These are phyloP conservation scores for Hericium rajendrae DNA, from an alignment of 768 basidiomycete genomes.

Conservation along the genomic window DNA sequence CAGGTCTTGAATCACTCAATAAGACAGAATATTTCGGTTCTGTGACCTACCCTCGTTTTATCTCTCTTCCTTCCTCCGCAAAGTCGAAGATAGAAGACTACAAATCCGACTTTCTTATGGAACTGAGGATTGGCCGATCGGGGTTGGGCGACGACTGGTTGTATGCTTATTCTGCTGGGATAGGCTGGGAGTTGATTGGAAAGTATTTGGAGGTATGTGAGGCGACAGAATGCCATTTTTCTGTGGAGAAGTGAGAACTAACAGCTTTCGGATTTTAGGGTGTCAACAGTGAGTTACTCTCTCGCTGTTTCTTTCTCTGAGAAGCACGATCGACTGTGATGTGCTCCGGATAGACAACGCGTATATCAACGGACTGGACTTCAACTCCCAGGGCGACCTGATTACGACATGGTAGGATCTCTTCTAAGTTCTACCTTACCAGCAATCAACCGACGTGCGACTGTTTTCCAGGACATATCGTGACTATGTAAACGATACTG, in stretches of 20 bases:
- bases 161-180: constrained; percentile 23
- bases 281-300: constrained; percentile 22
- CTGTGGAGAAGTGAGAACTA: not conserved
- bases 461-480: constrained; percentile 24
- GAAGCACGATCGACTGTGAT: too few relatives aligned
- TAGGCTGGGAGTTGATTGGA: constrained; percentile 23
- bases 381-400: constrained; percentile 21
- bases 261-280: constrained; percentile 14
- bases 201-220: constrained; percentile 26
- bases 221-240: not conserved
- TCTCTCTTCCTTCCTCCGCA: constrained; percentile 2
- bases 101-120: constrained; percentile 22
- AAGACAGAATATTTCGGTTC: constrained; percentile 24
- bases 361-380: constrained; percentile 30
- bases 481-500: constrained; percentile 30
- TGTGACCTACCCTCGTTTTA: constrained; percentile 28
- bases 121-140: constrained; percentile 26
- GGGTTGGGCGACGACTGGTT: constrained; percentile 30
- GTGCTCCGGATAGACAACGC: constrained; percentile 21
- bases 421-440: not conserved
- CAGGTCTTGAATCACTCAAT: constrained; percentile 23
- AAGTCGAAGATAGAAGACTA: constrained; percentile 6
- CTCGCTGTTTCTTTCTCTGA: too few relatives aligned
- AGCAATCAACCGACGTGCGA: too few relatives aligned
- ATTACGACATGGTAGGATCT: constrained; percentile 23